Percentiles rank a stretch among this genome's conserved stretches.
Conservation (phyloP, 2,329 filamentous ascomycete genomes). For the Apiospora phragmitis region DNA sequence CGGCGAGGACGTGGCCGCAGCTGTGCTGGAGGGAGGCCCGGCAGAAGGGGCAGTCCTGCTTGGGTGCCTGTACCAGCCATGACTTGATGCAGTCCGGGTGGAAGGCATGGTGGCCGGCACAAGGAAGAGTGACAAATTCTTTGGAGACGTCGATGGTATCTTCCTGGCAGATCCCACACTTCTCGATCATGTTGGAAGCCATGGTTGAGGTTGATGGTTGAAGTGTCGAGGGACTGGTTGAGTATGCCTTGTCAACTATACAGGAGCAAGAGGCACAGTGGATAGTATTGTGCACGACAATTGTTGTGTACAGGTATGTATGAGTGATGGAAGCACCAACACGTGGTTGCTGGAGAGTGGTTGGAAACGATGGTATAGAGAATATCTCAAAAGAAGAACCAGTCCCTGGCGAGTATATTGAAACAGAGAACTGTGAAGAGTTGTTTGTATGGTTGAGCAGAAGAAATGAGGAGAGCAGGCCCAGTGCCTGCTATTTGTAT, state of each 20-base stretch:
- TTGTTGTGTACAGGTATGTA: no score
- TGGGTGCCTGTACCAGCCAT: background rate
- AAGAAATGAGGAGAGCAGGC: background rate
- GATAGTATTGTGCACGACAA: no score
- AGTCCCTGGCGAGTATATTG: background rate
- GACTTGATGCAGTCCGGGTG: conserved; percentile 1
- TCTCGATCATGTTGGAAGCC: background rate
- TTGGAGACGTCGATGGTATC: background rate
- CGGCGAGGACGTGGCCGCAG: background rate
- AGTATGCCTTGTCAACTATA: background rate
- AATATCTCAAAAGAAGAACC: background rate
- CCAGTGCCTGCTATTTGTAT: background rate
- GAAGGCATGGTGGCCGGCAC: background rate
- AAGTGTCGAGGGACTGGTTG: background rate
- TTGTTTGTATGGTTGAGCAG: background rate
- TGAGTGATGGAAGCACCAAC: background rate
- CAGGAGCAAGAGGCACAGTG: background rate
- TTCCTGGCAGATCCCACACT: background rate
- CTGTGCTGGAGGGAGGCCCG: background rate
- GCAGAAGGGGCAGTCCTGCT: background rate
- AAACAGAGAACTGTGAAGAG: background rate
- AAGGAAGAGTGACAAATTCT: conserved; percentile 3
- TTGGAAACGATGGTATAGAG: background rate
- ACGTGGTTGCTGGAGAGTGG: background rate
- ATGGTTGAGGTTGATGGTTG: background rate